Evolutionary conservation across 192 early-diverging fungal genomes (phyloP), one percentile per base, ranked within the genome.

Genomic region (Backusella luteola): DNA sequence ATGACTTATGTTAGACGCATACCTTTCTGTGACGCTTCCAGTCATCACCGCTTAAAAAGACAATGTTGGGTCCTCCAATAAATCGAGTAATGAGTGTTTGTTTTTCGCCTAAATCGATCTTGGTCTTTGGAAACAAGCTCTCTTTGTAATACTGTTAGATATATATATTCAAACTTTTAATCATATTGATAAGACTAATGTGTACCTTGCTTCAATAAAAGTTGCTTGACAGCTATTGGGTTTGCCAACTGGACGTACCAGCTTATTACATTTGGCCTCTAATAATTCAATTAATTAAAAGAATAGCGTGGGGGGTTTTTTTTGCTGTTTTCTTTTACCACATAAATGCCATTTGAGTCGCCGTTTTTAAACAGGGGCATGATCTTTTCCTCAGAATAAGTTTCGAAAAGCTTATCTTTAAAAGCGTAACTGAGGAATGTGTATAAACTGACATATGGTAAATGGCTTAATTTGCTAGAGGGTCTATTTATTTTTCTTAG

Each of bases 1-100:
- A 66, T 63, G 6, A 34, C 39, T 56, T 56, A 52, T 17, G 17
- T 52, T 52, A 3, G 38, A 9, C 9, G 1, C 11, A 39, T 56
- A 76, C 75, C 75, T 76, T 69, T 76, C 75, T 52, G 29, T 69
- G 75, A 29, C 75, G 42, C 23, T 36, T 76, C 75, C 75, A 76
- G 8, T 76, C 75, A 15, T 63, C 49, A 9, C 75, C 75, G 12
- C 14, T 26, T 12, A 44, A 11, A 42, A n/a, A 29, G 1, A 23
- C 41, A 70, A 70, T 29, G 7, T 21, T 29, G n/a, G 36, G 36
- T 42, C 69, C 69, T 3, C 69, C 36, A 29, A 70, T 11, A 29
- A 70, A 70, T 29, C 35, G 36, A 46, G n/a, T 56, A 6, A 56
- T 56, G 21, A 56, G 52, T 8, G 52, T 56, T 56, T 56, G 1